Percentiles rank a stretch among this genome's conserved stretches.
Conservation (phyloP, 257 asterid genomes). For the Oldenlandia corymbosa region DNA sequence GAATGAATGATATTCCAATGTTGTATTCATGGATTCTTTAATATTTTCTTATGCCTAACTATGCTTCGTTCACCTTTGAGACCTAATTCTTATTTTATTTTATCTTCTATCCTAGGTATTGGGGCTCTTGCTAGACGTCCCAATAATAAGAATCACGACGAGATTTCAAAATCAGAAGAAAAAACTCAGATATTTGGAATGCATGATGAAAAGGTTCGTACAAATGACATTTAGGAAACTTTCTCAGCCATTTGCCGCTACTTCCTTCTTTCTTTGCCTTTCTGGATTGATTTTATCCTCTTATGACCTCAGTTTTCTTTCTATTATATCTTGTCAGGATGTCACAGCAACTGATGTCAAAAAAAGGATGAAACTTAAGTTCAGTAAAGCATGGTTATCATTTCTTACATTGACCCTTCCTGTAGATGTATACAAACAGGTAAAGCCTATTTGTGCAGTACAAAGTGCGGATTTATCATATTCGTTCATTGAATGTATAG, state of each 20-base stretch:
- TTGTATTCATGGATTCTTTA: not conserved
- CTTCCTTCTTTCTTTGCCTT: constrained; percentile 12
- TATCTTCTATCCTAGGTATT: constrained; percentile 20
- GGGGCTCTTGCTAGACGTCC: constrained; percentile 46
- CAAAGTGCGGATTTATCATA: not conserved
- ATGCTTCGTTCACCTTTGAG: not conserved
- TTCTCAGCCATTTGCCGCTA: not conserved
- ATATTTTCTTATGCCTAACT: not conserved
- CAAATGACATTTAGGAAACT: constrained; percentile 6
- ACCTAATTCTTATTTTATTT: constrained; percentile 12
- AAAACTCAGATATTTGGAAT: constrained; percentile 21
- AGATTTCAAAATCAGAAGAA: constrained; percentile 17
- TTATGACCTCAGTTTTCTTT: not conserved
- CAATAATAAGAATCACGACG: constrained; percentile 28
- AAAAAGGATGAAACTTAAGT: constrained; percentile 80
- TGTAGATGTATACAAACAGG: constrained; percentile 92
- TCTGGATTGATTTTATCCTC: not conserved
- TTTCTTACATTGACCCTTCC: constrained; percentile 81
- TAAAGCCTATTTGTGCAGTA: constrained; percentile 18
- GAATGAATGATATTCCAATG: not conserved
- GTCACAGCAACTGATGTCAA: constrained; percentile 38
- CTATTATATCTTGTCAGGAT: constrained; percentile 42
- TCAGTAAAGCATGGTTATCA: constrained; percentile 88
- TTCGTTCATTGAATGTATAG: not conserved
- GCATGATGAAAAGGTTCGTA: constrained; percentile 36